A percentile compares a stretch with the other conserved stretches of the same genome.
Conservation (phyloP, 2,329 filamentous ascomycete species). For the Nigrograna mackinnonii region DNA sequence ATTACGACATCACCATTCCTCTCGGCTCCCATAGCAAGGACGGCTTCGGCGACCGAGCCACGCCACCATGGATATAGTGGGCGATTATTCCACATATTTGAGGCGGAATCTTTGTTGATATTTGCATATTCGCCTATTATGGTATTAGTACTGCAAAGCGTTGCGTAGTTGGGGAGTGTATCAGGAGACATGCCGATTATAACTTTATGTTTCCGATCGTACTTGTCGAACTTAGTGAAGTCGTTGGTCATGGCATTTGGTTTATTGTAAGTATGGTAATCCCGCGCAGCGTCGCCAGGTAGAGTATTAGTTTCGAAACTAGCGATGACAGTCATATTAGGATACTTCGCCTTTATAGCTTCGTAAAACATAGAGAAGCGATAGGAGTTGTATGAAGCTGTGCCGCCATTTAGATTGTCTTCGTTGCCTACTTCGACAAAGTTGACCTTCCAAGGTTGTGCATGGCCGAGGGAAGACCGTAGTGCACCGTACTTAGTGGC, state of each 20-base stretch:
- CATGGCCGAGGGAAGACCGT: conserved; percentile 25
- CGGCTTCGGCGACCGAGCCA: conserved; percentile 63
- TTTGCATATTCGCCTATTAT: conserved; percentile 31
- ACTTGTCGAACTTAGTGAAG: conserved; percentile 43
- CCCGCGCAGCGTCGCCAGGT: conserved; percentile 24
- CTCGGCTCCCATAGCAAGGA: conserved; percentile 67
- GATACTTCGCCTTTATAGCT: conserved; percentile 22
- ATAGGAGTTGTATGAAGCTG: conserved; percentile 13
- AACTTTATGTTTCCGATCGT: conserved; percentile 7
- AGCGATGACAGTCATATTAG: conserved; percentile 26
- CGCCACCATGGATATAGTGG: conserved; percentile 39
- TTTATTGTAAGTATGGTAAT: conserved; percentile 44
- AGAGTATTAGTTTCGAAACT: conserved; percentile 36
- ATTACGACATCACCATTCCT: conserved; percentile 62
- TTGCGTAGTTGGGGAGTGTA: conserved; percentile 10
- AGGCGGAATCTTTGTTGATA: conserved; percentile 12
- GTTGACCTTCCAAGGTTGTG: conserved; percentile 26
- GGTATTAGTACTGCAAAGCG: conserved; percentile 14
- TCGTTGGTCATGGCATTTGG: conserved; percentile 39
- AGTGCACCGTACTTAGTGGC: conserved; percentile 19
- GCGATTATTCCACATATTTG: conserved; percentile 5
- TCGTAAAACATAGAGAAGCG: conserved; percentile 20
- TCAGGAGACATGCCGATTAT: conserved; percentile 38
- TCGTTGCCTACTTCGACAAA: conserved; percentile 33
- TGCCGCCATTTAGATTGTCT: conserved; percentile 22